These are phyloP conservation scores for Mycena chlorophos DNA, from an alignment of 768 basidiomycete species.

Conservation along the genomic window DNA sequence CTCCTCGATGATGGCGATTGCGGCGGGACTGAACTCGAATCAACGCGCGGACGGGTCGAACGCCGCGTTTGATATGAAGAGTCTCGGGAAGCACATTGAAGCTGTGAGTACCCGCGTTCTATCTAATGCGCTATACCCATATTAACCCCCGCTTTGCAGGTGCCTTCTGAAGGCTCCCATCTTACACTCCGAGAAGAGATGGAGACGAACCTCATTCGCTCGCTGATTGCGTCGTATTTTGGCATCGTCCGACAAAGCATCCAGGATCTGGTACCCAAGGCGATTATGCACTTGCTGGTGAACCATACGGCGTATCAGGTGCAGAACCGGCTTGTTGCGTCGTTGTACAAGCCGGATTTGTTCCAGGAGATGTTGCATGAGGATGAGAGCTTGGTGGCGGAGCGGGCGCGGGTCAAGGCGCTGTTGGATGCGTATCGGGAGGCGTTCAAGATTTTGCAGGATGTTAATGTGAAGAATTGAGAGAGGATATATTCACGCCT, in stretches of 20 bases:
- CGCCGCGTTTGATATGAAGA: constrained; percentile 98
- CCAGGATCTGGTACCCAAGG: constrained; percentile 95
- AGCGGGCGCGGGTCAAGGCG: constrained; percentile 90
- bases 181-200: constrained; percentile 88
- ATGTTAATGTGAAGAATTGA: constrained; percentile 79
- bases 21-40: constrained; percentile 65
- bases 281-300: constrained; percentile 97
- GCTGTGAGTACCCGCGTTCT: constrained; percentile 61
- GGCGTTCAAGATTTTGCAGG: constrained; percentile 84
- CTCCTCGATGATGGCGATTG: constrained; percentile 33
- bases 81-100: constrained; percentile 94
- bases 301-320: constrained; percentile 96
- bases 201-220: constrained; percentile 93
- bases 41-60: constrained; percentile 71
- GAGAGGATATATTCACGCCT: no score
- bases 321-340: constrained; percentile 93
- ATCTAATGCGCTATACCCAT: constrained; percentile 9
- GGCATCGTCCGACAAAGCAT: constrained; percentile 94
- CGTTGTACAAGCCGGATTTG: constrained; percentile 91
- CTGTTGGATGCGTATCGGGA: constrained; percentile 95
- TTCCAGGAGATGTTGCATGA: constrained; percentile 91
- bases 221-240: constrained; percentile 95
- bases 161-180: constrained; percentile 60
- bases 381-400: constrained; percentile 92
- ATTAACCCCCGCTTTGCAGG: constrained; percentile 34